phyloP scores from a whole-genome alignment of 2,329 filamentous ascomycete genomes.

The Sarocladium strictum region DNA sequence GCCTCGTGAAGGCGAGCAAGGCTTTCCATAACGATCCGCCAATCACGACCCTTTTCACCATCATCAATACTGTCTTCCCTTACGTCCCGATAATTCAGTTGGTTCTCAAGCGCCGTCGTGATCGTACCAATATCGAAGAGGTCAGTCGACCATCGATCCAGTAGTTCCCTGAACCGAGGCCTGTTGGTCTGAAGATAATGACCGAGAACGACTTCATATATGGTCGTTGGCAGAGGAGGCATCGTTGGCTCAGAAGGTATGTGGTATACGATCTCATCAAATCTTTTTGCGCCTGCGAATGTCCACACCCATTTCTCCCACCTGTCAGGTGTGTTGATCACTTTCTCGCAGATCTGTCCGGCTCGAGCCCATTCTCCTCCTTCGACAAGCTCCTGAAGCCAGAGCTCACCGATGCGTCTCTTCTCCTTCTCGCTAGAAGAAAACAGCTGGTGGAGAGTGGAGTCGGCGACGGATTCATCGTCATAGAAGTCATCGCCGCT shows the following conservation, averaged over 20 bases:
- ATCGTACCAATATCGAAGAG: constrained; percentile 76
- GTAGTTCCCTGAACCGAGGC: constrained; percentile 66
- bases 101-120: constrained; percentile 72
- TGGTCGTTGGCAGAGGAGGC: constrained; percentile 70
- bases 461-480: constrained; percentile 52
- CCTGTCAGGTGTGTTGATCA: constrained; percentile 68
- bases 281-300: constrained; percentile 79
- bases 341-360: constrained; percentile 74
- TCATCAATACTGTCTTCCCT: constrained; percentile 70
- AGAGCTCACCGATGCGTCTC: constrained; percentile 82
- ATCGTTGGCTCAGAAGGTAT: constrained; percentile 73
- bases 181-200: constrained; percentile 82
- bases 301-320: constrained; percentile 97
- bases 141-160: constrained; percentile 79
- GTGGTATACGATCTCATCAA: constrained; percentile 82
- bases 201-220: constrained; percentile 84
- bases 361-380: constrained; percentile 70
- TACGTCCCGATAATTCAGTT: constrained; percentile 70
- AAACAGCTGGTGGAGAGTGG: constrained; percentile 49
- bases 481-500: constrained; percentile 65
- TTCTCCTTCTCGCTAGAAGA: constrained; percentile 80
- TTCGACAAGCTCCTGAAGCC: constrained; percentile 80
- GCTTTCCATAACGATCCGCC: constrained; percentile 82
- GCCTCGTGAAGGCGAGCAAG: constrained; percentile 81
- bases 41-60: constrained; percentile 69